Base-by-base conservation (phyloP, 352 stramenopile species). In the Plasmopara viticola region DNA sequence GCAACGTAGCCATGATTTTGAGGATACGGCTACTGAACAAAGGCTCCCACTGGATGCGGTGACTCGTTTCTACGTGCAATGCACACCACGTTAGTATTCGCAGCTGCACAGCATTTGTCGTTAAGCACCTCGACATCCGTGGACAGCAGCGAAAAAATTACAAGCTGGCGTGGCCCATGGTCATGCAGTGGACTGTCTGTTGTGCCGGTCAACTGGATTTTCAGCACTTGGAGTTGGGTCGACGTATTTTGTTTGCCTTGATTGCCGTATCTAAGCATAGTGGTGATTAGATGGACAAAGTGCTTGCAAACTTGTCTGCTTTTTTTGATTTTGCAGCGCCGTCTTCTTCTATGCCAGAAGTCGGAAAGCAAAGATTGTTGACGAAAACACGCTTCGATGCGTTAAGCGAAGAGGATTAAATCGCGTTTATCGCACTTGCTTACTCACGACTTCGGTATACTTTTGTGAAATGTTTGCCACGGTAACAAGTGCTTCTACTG, bases 251-350 rank as follows among this genome's bases (percentile, higher is more conserved):
- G n/a, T 60, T 82, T 31, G 68, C 67, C 0, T 81, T 88, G 58
- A 88, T 86, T 44, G 84, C 77, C 0, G 71, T 92, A 28, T 67
- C 90, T 38, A 89, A 90, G 55, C 82, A 87, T 0, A 56, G 43
- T 8, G 64, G 70, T 18, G 71, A 75, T 10, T 58, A 72, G 15
- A 75, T 85, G 58, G 69, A 87, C 29, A 54, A 51, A 9, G 69
- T 89, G 45, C 53, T 91, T 38, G 53, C 28, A 4, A 83, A 87
- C 55, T 37, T 91, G 14, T 70, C 82, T 5, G 50, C 47, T 17
- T 89, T 91, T 44, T 91, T 89, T 53, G 71, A 81, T 15, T 41
- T 90, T 18, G 47, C 64, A 42, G 45, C 66, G 37, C 53, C 61
- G 38, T 56, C 51, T 46, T 13, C 62, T 53, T 58, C 58, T 6